Percentiles rank a stretch among this genome's conserved stretches.
Conservation (phyloP, 768 basidiomycete genomes). For the Leccinum uliginosum region DNA sequence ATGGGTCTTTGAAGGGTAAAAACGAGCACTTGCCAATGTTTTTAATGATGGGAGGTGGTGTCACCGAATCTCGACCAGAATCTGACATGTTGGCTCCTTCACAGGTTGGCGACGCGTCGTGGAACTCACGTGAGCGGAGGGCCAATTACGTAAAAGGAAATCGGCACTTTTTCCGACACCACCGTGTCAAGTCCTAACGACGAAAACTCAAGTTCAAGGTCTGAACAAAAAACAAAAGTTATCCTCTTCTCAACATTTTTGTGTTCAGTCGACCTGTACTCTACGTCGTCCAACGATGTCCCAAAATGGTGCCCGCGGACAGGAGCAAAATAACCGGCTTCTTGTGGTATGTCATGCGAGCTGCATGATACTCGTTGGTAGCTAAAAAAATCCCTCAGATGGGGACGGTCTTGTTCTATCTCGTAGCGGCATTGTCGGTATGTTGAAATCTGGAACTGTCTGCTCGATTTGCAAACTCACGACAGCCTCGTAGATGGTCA, state of each 20-base stretch:
- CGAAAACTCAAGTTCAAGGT: background rate
- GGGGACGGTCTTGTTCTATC: constrained; percentile 79
- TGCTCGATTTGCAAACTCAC: constrained; percentile 1
- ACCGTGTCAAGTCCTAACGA: background rate
- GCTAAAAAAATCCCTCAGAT: constrained; percentile 38
- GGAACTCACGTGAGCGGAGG: constrained; percentile 19
- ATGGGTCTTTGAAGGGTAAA: background rate
- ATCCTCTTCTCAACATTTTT: background rate
- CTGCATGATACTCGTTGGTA: background rate
- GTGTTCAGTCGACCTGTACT: background rate
- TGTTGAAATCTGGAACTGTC: constrained; percentile 29
- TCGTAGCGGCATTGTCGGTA: constrained; percentile 84
- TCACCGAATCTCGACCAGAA: constrained; percentile 20
- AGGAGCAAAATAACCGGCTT: constrained; percentile 30
- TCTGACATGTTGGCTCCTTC: constrained; percentile 22
- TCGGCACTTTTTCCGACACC: background rate
- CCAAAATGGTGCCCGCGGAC: constrained; percentile 24
- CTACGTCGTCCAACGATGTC: constrained; percentile 15
- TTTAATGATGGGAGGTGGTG: constrained; percentile 33
- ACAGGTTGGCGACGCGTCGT: constrained; percentile 8
- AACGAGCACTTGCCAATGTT: constrained; percentile 34
- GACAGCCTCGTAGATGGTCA: constrained; percentile 64
- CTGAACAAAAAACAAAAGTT: background rate
- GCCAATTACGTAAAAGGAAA: background rate
- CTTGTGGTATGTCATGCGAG: constrained; percentile 27